Base-by-base conservation (phyloP, 257 asterid genomes). In the Przewalskia tangutica region DNA sequence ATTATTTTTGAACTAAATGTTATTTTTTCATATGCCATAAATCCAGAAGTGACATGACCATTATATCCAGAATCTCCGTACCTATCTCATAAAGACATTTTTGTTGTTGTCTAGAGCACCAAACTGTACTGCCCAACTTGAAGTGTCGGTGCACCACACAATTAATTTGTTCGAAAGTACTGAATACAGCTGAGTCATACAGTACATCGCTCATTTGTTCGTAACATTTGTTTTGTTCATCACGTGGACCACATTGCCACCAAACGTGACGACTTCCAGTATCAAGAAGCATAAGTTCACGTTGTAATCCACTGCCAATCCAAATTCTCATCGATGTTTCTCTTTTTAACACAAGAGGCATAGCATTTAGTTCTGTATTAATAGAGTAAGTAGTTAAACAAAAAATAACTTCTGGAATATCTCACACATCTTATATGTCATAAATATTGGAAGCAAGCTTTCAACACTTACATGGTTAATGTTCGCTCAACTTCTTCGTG, bases 211-310 rank as follows among this genome's bases (percentile, higher is more conserved):
- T 50, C 62, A n/a, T 50, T 75, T 50, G 79, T 75, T 20, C 9
- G 38, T 48, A 75, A 50, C 79, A 75, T 75, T 50, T 50, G 5
- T 50, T 75, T 75, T 23, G 23, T 75, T 23, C 80, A 75, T 50
- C 80, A 75, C 80, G 50, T 7, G 80, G 62, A 75, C 27, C 80
- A 75, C 80, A 75, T 13, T 75, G 62, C 79, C 79, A 75, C 62
- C 79, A 75, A 75, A 75, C 62, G 2, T 3, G 14, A 75, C 80
- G 62, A 75, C 80, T 75, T 75, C 80, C 80, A 50, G 62, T 75
- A 16, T 75, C 62, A 48, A 75, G 0, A 12, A 75, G 14, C 36
- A 75, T 6, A 23, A 75, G 62, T 50, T 48, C 46, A 75, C 80
- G 80, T 50, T 10, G 80, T 75, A 75, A 75, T 23, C 2, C 38